Base-by-base conservation (phyloP, 2,329 filamentous ascomycete species). In the Colletotrichum siamense region DNA sequence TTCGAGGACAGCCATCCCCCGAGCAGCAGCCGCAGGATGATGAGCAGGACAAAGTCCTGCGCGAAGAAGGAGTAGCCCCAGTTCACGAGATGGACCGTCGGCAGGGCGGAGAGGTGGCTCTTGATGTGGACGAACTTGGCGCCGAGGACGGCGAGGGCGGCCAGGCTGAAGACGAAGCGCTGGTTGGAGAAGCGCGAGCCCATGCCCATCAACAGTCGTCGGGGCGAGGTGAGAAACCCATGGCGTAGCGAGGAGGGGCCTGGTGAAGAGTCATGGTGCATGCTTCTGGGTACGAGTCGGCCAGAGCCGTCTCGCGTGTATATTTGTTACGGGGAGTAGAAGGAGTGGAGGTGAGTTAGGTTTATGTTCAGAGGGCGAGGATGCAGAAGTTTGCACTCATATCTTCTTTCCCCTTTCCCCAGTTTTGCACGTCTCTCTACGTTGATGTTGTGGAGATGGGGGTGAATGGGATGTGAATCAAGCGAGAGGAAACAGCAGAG, bases 41-140 rank as follows among this genome's bases (percentile, higher is more conserved):
- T 75, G 5, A 85, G 78, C 6, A 85, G 77, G 8, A 81, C 63
- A 1, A 82, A 76, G 24, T 85, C 84, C 52, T 85, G 83, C 6
- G 80, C 79, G 71, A 84, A 84, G 71, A 85, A 85, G 3, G 84
- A 84, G 13, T 82, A 80, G 26, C 81, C 81, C 77, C 82, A 85
- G 2, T 79, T 80, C 10, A 81, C 26, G 69, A 85, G 76, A 36
- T 82, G 79, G n/a, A 79, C 78, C 5, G 79, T 72, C 1, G 82
- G 79, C n/a, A 85, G 73, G 8, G 84, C 82, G 8, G 76, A 78
- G 24, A 81, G 75, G 34, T 85, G 82, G 39, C 80, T 83, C 69
- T 81, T 81, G 44, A 85, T 77, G 71, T 85, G 84, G 5, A 81
- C 77, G 8, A 79, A 75, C 70, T 85, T 85, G 32, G 82, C 82